A percentile compares a stretch with the other conserved stretches of the same genome.
Evolutionary conservation across 805 yeast genomes (phyloP).

Genomic region (Ogataea thermomethanolica): DNA sequence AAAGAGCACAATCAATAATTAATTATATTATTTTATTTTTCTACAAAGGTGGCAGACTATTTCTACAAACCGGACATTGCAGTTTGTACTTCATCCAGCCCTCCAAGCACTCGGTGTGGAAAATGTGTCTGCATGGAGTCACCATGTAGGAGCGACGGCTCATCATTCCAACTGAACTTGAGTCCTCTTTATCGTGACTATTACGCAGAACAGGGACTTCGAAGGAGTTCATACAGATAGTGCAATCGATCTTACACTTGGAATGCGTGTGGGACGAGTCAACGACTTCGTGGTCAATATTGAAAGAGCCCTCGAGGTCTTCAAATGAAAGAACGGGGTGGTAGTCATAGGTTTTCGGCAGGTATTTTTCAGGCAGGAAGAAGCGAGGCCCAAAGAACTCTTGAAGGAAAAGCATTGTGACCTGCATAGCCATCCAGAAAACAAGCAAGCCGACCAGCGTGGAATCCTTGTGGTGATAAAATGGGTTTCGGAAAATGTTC

Average conservation of each 20-base stretch:
- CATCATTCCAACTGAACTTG: constrained; percentile 23
- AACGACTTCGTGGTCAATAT: constrained; percentile 45
- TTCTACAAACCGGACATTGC: constrained; percentile 92
- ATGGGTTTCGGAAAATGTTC: constrained; percentile 47
- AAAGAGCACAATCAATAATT: background rate
- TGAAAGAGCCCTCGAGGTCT: constrained; percentile 63
- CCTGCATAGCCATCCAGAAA: constrained; percentile 60
- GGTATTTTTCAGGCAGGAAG: constrained; percentile 68
- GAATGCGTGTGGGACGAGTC: constrained; percentile 31
- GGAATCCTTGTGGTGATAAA: constrained; percentile 65
- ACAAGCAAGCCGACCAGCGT: constrained; percentile 43
- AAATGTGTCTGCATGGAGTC: constrained; percentile 88
- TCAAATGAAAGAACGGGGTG: constrained; percentile 60
- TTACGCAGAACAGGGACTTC: constrained; percentile 47
- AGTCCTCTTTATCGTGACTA: constrained; percentile 12
- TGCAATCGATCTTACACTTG: constrained; percentile 67
- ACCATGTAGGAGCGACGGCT: constrained; percentile 60
- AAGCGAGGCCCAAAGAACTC: constrained; percentile 73
- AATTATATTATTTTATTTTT: constrained; percentile 8
- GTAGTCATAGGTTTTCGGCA: constrained; percentile 83
- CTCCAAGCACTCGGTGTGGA: constrained; percentile 85
- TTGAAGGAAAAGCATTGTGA: constrained; percentile 57
- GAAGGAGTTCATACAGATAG: constrained; percentile 85
- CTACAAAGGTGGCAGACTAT: constrained; percentile 75
- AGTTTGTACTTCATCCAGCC: constrained; percentile 91